These are phyloP conservation scores for Tuber indicum DNA, from an alignment of 495 filamentous ascomycete genomes.

Conservation along the genomic window DNA sequence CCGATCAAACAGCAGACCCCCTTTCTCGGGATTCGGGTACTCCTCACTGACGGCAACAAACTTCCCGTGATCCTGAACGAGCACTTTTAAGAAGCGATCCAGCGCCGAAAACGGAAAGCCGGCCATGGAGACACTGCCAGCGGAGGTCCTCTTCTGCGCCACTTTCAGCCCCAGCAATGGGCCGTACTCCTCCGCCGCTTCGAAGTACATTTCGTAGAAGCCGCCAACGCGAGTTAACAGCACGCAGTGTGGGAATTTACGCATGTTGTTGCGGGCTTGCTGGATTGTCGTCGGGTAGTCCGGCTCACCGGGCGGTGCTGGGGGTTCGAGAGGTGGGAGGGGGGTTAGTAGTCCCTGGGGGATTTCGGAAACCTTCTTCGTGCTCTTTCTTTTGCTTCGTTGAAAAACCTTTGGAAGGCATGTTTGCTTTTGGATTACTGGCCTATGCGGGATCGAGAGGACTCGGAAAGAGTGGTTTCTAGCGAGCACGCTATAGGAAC, in stretches of 20 bases:
- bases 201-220: constrained; percentile 97
- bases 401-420: constrained; percentile 2
- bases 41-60: constrained; percentile 94
- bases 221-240: constrained; percentile 83
- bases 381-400: constrained; percentile 26
- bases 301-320: constrained; percentile 4
- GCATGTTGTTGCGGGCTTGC: constrained; percentile 84
- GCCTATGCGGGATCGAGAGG: background rate
- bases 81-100: constrained; percentile 80
- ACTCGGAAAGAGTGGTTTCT: background rate
- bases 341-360: constrained; percentile 18
- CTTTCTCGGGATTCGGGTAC: constrained; percentile 63
- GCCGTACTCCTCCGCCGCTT: constrained; percentile 81
- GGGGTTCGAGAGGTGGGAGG: constrained; percentile 16
- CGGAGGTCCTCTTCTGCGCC: constrained; percentile 61
- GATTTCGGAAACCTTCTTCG: constrained; percentile 25
- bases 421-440: background rate
- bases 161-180: constrained; percentile 84
- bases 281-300: constrained; percentile 78
- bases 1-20: constrained; percentile 74
- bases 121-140: constrained; percentile 46
- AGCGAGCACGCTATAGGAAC: background rate
- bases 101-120: constrained; percentile 91
- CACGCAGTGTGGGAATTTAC: constrained; percentile 70
- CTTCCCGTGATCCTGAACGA: constrained; percentile 83